Base-by-base conservation (phyloP, 2,329 filamentous ascomycete species). In the Periglandula ipomoeae region DNA sequence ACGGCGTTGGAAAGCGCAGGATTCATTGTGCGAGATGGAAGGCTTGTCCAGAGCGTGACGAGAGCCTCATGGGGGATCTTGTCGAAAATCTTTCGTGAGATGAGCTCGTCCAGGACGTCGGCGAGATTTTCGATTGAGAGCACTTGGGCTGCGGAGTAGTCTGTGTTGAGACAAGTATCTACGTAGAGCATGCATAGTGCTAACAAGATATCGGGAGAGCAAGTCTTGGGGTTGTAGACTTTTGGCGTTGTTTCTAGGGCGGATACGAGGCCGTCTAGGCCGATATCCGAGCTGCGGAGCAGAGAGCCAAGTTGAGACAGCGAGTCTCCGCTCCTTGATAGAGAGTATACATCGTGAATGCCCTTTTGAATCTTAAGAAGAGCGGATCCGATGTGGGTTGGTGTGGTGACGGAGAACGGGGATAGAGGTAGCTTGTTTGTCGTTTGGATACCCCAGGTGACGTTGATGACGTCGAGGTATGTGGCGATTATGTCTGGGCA, bases 1-100 rank as follows among this genome's bases (percentile, higher is more conserved):
- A 76, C 61, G 3, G 75, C 72, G 47, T 79, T 72, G 4, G 69
- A 69, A 8, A 80, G 65, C 17, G 67, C 65, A 4, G 76, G 74
- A 53, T 70, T 77, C 54, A 75, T 61, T 2, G 65, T 55, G 19
- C 66, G 66, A 3, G 56, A 52, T 2, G 64, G 59, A 9, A 74
- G 55, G 9, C 61, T 60, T 2, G 54, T 53, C 74, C 74, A 77
- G 11, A 77, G 57, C 10, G 58, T 50, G 3, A 60, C 53, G 24
- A 78, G 61, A 0, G 59, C 55, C 4, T 58, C 53, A 1, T 60
- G 44, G 2, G 70, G 65, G 5, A 75, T 52, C 10, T 56, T 48
- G 2, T 55, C 52, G 2, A 64, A 24, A 1, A 54, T 55, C 1
- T 49, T 55, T 0, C 57, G 54, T 20, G 52, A 40, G 5, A 77